Evolutionary conservation across 2,329 filamentous ascomycete genomes (phyloP), one percentile per base, ranked within the genome.

Genomic region (Lachnellula subtilissima): DNA sequence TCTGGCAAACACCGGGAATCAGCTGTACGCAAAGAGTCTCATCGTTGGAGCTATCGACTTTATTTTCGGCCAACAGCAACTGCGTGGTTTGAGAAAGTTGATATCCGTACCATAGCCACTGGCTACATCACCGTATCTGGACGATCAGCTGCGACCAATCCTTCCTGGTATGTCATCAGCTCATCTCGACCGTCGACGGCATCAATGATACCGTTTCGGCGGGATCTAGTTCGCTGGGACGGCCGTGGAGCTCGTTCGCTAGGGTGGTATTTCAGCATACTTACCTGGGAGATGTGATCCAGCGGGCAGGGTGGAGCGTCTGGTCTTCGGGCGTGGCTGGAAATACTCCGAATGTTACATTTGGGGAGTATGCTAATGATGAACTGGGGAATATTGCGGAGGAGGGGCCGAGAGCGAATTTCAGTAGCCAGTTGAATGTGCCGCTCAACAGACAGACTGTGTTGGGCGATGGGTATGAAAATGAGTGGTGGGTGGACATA

Each of bases 11-110:
- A 71, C 69, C 47, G 83, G 83, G 58, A 72, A 74, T 55, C 76
- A 84, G 63, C 65, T 84, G 40, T 85, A 82, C 65, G 77, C 77
- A 46, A 78, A 78, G 59, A 76, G 75, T 59, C 76, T 79, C 54
- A 83, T 85, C 59, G 75, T 78, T 25, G 81, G 82, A 37, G 78
- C 79, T 1, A 78, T 80, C 43, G 82, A 85, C 63, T 83, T 84
- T 64, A 79, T 83, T 61, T 85, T 84, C 65, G 77, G 83, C 54
- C 73, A 80, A 61, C 72, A 39, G 74, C 77, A 19, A 69, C 71
- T 42, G 74, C 77, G 39, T 86, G 78, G 81, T 79, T 78, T 65
- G 76, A 82, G 46, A 59, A 55, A 14, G 57, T 61, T 11, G 64
- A 66, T 19, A 64, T 71, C 35, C 73, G 74, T 55, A 75, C 77